phyloP scores from a whole-genome alignment of 768 basidiomycete genomes.

The Gloeophyllum trabeum region DNA sequence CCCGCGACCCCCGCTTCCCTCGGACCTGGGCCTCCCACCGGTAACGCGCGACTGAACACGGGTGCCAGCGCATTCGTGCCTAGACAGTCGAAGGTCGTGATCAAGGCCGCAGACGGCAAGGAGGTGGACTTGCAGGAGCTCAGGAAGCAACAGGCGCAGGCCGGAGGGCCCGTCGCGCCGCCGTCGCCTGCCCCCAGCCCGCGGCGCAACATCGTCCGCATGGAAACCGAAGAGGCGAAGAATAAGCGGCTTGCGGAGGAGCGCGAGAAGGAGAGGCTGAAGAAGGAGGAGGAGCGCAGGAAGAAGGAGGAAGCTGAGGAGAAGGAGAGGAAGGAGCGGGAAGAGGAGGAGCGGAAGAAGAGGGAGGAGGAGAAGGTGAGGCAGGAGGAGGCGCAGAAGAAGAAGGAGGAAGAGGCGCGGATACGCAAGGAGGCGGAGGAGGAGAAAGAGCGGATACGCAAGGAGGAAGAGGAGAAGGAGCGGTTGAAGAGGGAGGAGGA shows the following conservation, averaged over 20 bases:
- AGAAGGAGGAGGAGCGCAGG: slow-evolving; percentile 20
- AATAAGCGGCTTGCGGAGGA: slow-evolving; percentile 34
- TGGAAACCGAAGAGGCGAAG: slow-evolving; percentile 54
- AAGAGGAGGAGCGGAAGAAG: slow-evolving; percentile 31
- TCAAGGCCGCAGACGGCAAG: slow-evolving; percentile 55
- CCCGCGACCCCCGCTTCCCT: slow-evolving; percentile 51
- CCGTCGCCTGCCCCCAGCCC: slow-evolving; percentile 22
- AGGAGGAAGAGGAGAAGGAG: slow-evolving; percentile 29
- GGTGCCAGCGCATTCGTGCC: slow-evolving; percentile 63
- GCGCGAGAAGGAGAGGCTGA: slow-evolving; percentile 15
- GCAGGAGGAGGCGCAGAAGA: slow-evolving; percentile 16
- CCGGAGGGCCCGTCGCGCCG: slow-evolving; percentile 26
- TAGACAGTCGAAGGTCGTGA: slow-evolving; percentile 31
- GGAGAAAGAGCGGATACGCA: slow-evolving; percentile 14
- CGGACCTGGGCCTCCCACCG: slow-evolving; percentile 23
- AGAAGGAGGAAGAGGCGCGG: slow-evolving; percentile 9
- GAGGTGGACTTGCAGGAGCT: slow-evolving; percentile 52
- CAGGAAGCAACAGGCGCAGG: slow-evolving; percentile 31
- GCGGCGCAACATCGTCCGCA: slow-evolving; percentile 31
- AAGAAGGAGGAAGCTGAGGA: slow-evolving; percentile 23
- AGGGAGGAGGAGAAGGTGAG: slow-evolving; percentile 31
- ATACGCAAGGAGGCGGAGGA: slow-evolving; percentile 16
- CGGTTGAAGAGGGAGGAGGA: slow-evolving; percentile 20
- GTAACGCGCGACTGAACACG: slow-evolving; percentile 35
- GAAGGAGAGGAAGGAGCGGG: slow-evolving; percentile 26